Percentiles rank a stretch among this genome's conserved stretches.
Evolutionary conservation across 495 filamentous ascomycete species (phyloP).

Genomic region (Aspergillus indologenus): DNA sequence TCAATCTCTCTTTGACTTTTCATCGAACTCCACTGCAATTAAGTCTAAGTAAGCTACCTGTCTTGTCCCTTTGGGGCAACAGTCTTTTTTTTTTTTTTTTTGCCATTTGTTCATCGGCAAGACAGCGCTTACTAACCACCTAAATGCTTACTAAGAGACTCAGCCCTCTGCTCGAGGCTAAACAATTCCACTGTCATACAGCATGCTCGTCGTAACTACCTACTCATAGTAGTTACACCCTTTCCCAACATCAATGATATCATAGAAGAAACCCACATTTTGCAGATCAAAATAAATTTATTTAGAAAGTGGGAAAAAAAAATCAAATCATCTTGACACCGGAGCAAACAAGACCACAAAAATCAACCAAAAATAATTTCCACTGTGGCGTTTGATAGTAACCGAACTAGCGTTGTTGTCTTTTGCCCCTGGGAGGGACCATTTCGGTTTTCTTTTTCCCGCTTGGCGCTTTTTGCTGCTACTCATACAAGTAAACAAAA

Average conservation of each 20-base stretch:
- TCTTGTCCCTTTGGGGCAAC: neutral
- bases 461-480: neutral
- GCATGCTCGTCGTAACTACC: too few relatives aligned
- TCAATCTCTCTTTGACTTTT: neutral
- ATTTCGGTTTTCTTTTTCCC: neutral
- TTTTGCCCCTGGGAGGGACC: neutral
- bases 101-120: too few relatives aligned
- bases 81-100: neutral
- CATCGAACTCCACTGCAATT: neutral
- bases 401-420: neutral
- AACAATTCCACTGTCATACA: too few relatives aligned
- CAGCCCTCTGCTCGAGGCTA: too few relatives aligned
- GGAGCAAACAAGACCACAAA: neutral
- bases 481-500: too few relatives aligned
- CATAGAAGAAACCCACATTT: neutral
- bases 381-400: neutral
- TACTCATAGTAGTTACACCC: too few relatives aligned
- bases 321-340: too few relatives aligned
- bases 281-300: neutral
- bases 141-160: too few relatives aligned
- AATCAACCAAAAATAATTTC: neutral
- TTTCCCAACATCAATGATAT: neutral
- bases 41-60: neutral
- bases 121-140: too few relatives aligned
- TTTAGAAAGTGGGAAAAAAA: too few relatives aligned